Evolutionary conservation across 306 rosid genomes (phyloP).

Genomic region (Lathyrus oleraceus): DNA sequence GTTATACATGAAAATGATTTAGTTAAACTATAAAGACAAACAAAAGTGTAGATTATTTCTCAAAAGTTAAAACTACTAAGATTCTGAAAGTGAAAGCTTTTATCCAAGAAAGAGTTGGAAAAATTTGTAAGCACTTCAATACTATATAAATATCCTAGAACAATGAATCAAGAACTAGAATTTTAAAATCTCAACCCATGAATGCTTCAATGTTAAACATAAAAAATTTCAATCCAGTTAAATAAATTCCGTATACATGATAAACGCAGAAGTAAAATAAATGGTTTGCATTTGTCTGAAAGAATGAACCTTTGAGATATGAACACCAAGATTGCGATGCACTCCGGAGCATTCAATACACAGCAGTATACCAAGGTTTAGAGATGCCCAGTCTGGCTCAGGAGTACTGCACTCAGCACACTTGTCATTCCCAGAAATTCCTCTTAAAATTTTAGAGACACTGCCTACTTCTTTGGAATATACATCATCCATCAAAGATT

Average conservation of each 20-base stretch:
- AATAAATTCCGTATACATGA: not conserved
- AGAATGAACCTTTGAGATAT: conserved; percentile 81
- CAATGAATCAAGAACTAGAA: conserved; percentile 12
- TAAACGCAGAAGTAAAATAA: conserved; percentile 2
- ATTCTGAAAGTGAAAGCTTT: conserved; percentile 9
- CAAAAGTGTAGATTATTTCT: conserved; percentile 6
- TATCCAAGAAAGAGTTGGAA: conserved; percentile 8
- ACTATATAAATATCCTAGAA: conserved; percentile 13
- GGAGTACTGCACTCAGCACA: conserved; percentile 92
- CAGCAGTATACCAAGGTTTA: conserved; percentile 85
- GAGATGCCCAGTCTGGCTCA: conserved; percentile 98
- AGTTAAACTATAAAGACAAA: conserved; percentile 1
- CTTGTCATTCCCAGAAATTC: conserved; percentile 81
- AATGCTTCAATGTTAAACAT: conserved; percentile 19
- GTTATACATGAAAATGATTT: conserved; percentile 3
- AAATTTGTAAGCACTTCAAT: conserved; percentile 23
- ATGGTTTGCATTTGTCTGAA: conserved; percentile 27
- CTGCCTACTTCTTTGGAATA: conserved; percentile 49
- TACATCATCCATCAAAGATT: conserved; percentile 44
- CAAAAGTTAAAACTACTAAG: conserved; percentile 11
- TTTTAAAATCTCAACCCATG: conserved; percentile 14
- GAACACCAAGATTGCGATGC: conserved; percentile 97
- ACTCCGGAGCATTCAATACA: conserved; percentile 98
- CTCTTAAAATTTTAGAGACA: conserved; percentile 71
- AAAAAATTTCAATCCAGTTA: conserved; percentile 20